Conservation (phyloP, 1,139 yeast species). For the Yamadazyma pseudoaaseri region DNA sequence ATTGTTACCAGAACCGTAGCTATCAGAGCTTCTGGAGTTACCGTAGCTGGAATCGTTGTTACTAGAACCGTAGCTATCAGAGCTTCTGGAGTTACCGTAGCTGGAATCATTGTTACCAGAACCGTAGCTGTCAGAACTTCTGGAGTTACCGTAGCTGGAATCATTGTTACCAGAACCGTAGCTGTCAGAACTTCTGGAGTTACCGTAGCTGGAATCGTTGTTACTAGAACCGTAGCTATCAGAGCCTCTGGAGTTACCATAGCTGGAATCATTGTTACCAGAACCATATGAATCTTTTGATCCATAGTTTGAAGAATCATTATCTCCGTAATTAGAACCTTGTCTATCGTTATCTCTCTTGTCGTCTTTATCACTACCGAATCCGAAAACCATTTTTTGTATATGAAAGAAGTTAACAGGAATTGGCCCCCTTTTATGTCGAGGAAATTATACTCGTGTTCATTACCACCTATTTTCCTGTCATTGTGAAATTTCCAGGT, state of each 20-base stretch:
- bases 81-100: slow-evolving; percentile 14
- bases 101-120: slow-evolving; percentile 16
- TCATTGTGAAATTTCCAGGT: too few relatives aligned
- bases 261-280: not conserved
- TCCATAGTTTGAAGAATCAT: too few relatives aligned
- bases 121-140: slow-evolving; percentile 20
- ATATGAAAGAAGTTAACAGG: too few relatives aligned
- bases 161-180: too few relatives aligned
- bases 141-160: slow-evolving; percentile 20
- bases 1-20: slow-evolving; percentile 11
- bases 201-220: slow-evolving; percentile 19
- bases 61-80: slow-evolving; percentile 8
- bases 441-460: too few relatives aligned
- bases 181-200: slow-evolving; percentile 15
- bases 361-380: slow-evolving; percentile 23
- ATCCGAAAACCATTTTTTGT: slow-evolving; percentile 32
- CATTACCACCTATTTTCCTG: too few relatives aligned
- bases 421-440: too few relatives aligned
- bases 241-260: not conserved
- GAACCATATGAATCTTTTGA: slow-evolving; percentile 1
- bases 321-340: slow-evolving; percentile 2
- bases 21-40: slow-evolving; percentile 6
- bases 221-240: too few relatives aligned
- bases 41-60: slow-evolving; percentile 14
- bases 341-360: slow-evolving; percentile 11